A percentile compares a stretch with the other conserved stretches of the same genome.
phyloP scores from a whole-genome alignment of 1,284 basidiomycete genomes.

The Tilletia caries region DNA sequence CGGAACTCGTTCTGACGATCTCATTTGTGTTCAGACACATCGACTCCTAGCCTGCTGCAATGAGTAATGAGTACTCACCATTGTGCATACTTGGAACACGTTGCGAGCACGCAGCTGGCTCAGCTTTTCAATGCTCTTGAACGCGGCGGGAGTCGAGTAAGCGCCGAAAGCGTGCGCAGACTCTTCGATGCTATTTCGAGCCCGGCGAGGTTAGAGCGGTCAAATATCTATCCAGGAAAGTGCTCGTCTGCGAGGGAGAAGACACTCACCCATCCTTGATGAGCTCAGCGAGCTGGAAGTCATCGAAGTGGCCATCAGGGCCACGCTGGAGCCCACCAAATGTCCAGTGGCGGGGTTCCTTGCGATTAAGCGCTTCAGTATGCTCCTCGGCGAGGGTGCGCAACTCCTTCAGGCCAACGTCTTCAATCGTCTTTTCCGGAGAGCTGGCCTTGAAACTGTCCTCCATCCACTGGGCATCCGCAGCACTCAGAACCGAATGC shows the following conservation, averaged over 20 bases:
- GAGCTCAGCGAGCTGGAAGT: slow-evolving; percentile 65
- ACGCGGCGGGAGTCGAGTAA: slow-evolving; percentile 68
- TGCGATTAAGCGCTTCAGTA: background rate
- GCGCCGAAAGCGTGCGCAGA: slow-evolving; percentile 75
- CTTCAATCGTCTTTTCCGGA: slow-evolving; percentile 30
- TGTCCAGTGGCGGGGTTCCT: slow-evolving; percentile 64
- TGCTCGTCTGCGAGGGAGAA: background rate
- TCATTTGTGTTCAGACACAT: too few relatives aligned
- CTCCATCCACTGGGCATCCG: slow-evolving; percentile 41
- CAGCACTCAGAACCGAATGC: slow-evolving; percentile 34
- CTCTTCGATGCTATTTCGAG: slow-evolving; percentile 57
- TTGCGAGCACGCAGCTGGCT: slow-evolving; percentile 70
- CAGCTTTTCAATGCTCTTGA: slow-evolving; percentile 77
- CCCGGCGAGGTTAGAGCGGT: background rate
- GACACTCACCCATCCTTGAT: slow-evolving; percentile 26
- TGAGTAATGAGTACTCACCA: too few relatives aligned
- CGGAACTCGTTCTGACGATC: slow-evolving; percentile 84
- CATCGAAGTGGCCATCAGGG: slow-evolving; percentile 65
- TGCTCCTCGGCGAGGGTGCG: slow-evolving; percentile 54
- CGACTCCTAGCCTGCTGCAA: too few relatives aligned
- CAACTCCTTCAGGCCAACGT: slow-evolving; percentile 66
- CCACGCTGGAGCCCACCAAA: slow-evolving; percentile 64
- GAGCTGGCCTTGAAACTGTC: slow-evolving; percentile 24
- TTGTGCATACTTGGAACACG: slow-evolving; percentile 73
- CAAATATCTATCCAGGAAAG: too few relatives aligned